A percentile compares a stretch with the other conserved stretches of the same genome.
Conservation (phyloP, 129 eudicot species). For the Gnaphalium uliginosum region DNA sequence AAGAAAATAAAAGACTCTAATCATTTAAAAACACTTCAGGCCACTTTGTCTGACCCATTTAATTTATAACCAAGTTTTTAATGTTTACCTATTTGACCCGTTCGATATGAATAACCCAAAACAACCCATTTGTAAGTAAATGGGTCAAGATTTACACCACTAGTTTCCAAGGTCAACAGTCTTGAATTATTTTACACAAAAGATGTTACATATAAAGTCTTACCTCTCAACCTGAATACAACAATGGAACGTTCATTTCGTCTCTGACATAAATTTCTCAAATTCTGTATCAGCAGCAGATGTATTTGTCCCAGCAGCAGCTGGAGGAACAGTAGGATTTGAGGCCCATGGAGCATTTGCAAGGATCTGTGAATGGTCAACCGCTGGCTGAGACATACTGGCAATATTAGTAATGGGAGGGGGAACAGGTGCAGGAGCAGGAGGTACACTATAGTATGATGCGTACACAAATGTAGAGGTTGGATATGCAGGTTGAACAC, state of each 20-base stretch:
- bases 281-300: slow-evolving; percentile 55
- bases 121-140: not conserved
- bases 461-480: slow-evolving; percentile 47
- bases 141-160: not conserved
- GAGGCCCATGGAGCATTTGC: slow-evolving; percentile 81
- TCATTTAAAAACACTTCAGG: not conserved
- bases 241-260: slow-evolving; percentile 37
- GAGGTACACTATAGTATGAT: slow-evolving; percentile 57
- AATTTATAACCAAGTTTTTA: not conserved
- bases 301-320: slow-evolving; percentile 43
- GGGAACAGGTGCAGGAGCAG: slow-evolving; percentile 52
- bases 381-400: slow-evolving; percentile 36
- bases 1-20: not conserved
- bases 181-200: not conserved
- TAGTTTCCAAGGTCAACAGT: not conserved
- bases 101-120: not conserved
- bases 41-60: not conserved
- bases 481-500: slow-evolving; percentile 53
- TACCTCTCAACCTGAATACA: slow-evolving; percentile 33
- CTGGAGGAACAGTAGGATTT: slow-evolving; percentile 45
- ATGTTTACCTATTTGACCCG: not conserved
- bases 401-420: not conserved
- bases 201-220: slow-evolving; percentile 10
- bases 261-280: slow-evolving; percentile 80
- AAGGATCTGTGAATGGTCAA: slow-evolving; percentile 43